These are phyloP conservation scores for Vitis cinerea DNA, from an alignment of 164 flowering plant genomes.

Conservation along the genomic window DNA sequence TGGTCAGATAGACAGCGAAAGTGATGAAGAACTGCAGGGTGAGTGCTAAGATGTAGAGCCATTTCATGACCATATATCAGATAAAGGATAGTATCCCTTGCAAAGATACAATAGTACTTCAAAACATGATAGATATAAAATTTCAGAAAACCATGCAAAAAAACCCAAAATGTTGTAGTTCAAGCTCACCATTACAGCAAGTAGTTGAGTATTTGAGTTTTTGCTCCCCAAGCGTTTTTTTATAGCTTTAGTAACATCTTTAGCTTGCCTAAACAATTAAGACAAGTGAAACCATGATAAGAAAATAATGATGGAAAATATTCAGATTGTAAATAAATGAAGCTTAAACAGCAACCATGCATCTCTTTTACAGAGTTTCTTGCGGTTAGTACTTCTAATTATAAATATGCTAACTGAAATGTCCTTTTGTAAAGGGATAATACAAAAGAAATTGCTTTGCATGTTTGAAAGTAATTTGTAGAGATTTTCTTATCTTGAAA, in stretches of 20 bases:
- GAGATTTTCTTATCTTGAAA: too few relatives aligned
- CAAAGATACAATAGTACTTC: not conserved
- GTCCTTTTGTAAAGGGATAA: too few relatives aligned
- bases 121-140: not conserved
- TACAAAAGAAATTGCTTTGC: too few relatives aligned
- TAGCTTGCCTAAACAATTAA: slow-evolving; percentile 55
- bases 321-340: too few relatives aligned
- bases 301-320: not conserved
- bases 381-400: too few relatives aligned
- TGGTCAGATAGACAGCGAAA: not conserved
- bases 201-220: slow-evolving; percentile 59
- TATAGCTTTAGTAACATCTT: slow-evolving; percentile 71
- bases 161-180: not conserved
- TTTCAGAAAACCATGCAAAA: not conserved
- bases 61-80: not conserved
- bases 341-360: too few relatives aligned
- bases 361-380: too few relatives aligned
- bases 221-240: slow-evolving; percentile 81
- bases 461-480: too few relatives aligned
- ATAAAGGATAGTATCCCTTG: not conserved
- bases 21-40: not conserved
- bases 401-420: too few relatives aligned
- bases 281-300: not conserved
- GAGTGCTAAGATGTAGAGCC: too few relatives aligned
- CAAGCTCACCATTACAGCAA: slow-evolving; percentile 64